Percentiles rank a stretch among this genome's conserved stretches.
These are phyloP conservation scores for Sporothrix pseudoabietina DNA, from an alignment of 2,329 filamentous ascomycete species.

Conservation along the genomic window DNA sequence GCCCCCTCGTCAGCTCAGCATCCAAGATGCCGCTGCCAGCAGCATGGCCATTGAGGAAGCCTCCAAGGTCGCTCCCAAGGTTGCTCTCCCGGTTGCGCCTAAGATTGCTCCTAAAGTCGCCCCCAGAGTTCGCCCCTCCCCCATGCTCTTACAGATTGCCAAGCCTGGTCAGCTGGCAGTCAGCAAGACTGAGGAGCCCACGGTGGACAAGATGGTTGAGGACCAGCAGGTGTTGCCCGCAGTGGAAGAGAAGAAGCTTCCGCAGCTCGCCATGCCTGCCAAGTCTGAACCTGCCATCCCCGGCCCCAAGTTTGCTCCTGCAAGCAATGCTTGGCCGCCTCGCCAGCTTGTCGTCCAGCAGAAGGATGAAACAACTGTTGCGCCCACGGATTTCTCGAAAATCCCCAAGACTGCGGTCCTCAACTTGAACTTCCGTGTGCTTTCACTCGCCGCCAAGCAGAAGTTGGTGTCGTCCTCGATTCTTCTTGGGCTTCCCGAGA, in stretches of 20 bases:
- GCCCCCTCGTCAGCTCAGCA: background rate
- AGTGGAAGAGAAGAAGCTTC: background rate
- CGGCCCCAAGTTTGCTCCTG: background rate
- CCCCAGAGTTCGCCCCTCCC: too few relatives aligned
- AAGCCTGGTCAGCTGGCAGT: background rate
- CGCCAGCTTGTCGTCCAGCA: background rate
- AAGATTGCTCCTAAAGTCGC: background rate
- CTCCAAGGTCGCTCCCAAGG: background rate
- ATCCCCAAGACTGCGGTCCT: background rate
- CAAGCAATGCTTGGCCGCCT: background rate
- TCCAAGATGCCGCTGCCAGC: background rate
- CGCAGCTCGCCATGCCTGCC: background rate
- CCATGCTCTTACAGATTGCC: background rate
- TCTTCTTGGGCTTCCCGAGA: background rate
- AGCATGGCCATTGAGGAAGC: background rate
- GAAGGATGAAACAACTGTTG: background rate
- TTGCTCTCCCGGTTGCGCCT: background rate
- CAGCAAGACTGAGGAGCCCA: background rate
- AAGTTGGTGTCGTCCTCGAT: background rate
- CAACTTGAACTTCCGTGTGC: background rate
- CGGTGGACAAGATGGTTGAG: background rate
- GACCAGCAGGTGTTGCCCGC: background rate
- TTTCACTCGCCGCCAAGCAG: background rate
- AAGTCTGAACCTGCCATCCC: background rate
- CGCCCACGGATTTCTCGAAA: background rate